Evolutionary conservation across 371 early-diverging fungal species (phyloP).

Genomic region (Batrachochytrium dendrobatidis): DNA sequence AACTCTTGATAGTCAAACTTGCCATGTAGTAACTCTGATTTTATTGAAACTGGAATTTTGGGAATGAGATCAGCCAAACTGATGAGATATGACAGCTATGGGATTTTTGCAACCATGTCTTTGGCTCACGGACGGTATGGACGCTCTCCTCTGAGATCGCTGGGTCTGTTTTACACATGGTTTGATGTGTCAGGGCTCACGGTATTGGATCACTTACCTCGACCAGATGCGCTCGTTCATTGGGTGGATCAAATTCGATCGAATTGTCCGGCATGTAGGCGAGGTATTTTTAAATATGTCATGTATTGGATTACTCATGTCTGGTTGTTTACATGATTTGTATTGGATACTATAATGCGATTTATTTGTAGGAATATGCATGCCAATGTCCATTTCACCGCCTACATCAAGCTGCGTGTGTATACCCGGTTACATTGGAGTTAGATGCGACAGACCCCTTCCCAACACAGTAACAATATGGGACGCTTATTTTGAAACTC

Average conservation of each 20-base stretch:
- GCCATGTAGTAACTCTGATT: not conserved
- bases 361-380: too few species aligned
- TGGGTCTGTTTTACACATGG: not conserved
- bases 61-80: not conserved
- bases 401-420: not conserved
- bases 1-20: not conserved
- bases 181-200: too few species aligned
- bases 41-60: not conserved
- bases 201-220: too few species aligned
- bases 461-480: not conserved
- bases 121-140: not conserved
- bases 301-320: too few species aligned
- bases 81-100: not conserved
- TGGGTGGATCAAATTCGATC: too few species aligned
- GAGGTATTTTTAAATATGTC: too few species aligned
- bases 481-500: not conserved
- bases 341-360: too few species aligned
- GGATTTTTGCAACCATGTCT: not conserved
- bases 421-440: not conserved
- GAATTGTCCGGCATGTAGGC: too few species aligned
- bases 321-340: too few species aligned
- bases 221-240: too few species aligned
- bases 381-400: not conserved
- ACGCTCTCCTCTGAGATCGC: not conserved
- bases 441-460: not conserved